Evolutionary conservation across 2,329 filamentous ascomycete genomes (phyloP).

Genomic region (Sarocladium brachiariae): DNA sequence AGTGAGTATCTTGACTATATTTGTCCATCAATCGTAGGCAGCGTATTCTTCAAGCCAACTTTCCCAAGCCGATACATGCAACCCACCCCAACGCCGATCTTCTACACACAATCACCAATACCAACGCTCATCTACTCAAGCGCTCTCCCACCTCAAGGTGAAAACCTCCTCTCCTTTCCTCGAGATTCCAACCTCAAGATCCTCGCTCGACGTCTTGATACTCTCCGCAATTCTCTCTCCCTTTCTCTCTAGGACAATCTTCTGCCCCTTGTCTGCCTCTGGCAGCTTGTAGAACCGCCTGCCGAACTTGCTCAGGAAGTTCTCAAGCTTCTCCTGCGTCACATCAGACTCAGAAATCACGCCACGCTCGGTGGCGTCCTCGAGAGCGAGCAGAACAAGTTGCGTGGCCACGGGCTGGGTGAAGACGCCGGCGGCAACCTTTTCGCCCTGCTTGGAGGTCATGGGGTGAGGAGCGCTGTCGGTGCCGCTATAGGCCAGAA

Average conservation of each 20-base stretch:
- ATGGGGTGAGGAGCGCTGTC: constrained; percentile 61
- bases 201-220: constrained; percentile 28
- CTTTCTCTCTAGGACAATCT: constrained; percentile 33
- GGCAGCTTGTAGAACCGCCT: constrained; percentile 46
- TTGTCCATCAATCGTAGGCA: too few species aligned
- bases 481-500: constrained; percentile 35
- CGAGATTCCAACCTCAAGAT: constrained; percentile 38
- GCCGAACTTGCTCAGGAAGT: constrained; percentile 47
- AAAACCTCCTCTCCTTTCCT: constrained; percentile 34
- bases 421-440: constrained; percentile 63
- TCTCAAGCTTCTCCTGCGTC: constrained; percentile 45
- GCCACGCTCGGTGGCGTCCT: constrained; percentile 51
- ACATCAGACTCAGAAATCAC: constrained; percentile 45
- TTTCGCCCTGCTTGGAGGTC: constrained; percentile 41
- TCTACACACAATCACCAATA: too few species aligned
- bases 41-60: too few species aligned
- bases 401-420: constrained; percentile 67
- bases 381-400: constrained; percentile 54
- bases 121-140: not conserved
- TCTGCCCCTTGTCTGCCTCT: constrained; percentile 17
- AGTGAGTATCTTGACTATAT: too few species aligned
- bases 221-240: constrained; percentile 33
- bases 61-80: too few species aligned
- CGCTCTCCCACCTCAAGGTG: constrained; percentile 28
- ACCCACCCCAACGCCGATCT: too few species aligned